Evolutionary conservation across 75 land plant genomes (phyloP).

Genomic region (Chamaecyparis obtusa): DNA sequence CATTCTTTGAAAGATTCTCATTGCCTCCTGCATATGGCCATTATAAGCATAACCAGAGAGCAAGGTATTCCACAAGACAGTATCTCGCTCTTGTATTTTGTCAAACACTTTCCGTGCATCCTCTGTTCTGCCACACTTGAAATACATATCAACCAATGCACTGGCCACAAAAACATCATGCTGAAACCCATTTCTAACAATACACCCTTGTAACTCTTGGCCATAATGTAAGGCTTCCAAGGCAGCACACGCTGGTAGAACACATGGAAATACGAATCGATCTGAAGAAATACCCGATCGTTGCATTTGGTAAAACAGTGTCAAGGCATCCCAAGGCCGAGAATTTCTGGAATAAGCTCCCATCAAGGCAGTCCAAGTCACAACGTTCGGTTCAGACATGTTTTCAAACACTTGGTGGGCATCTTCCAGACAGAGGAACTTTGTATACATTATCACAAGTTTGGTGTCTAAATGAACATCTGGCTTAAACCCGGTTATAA

Average conservation of each 20-base stretch:
- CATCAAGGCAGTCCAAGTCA: slow-evolving; percentile 51
- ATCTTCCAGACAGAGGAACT: not conserved
- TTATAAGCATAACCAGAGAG: not conserved
- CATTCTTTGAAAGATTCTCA: not conserved
- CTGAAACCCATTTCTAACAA: slow-evolving; percentile 7
- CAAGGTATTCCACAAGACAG: not conserved
- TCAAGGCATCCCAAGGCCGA: slow-evolving; percentile 20
- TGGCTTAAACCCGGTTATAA: slow-evolving; percentile 3
- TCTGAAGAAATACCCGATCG: slow-evolving; percentile 18
- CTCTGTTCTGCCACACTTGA: slow-evolving; percentile 6
- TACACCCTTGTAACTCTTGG: not conserved
- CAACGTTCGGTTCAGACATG: slow-evolving; percentile 12
- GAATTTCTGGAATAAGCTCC: slow-evolving; percentile 29
- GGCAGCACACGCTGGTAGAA: slow-evolving; percentile 20
- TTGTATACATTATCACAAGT: slow-evolving; percentile 13
- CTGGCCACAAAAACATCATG: slow-evolving; percentile 14
- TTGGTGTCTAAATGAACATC: slow-evolving; percentile 3
- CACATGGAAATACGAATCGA: slow-evolving; percentile 15
- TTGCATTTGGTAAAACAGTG: too few species aligned
- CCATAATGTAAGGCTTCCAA: not conserved
- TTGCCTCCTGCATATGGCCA: not conserved
- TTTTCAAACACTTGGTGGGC: slow-evolving; percentile 11
- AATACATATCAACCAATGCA: slow-evolving; percentile 8
- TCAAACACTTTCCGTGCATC: slow-evolving; percentile 19
- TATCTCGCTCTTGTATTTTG: slow-evolving; percentile 4